Base-by-base conservation (phyloP, 768 basidiomycete species). In the Collybia nuda region DNA sequence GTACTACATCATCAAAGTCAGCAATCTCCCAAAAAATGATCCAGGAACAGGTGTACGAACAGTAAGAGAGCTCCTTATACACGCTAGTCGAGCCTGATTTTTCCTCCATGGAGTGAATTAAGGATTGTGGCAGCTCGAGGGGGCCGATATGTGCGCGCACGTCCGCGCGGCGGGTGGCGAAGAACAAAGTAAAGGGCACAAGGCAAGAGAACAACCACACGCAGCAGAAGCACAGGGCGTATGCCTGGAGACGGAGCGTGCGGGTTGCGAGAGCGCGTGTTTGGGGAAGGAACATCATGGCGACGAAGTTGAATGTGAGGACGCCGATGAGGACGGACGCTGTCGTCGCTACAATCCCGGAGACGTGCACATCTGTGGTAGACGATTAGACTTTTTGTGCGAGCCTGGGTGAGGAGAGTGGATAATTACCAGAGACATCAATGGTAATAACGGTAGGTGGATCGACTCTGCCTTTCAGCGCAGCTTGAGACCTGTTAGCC, bases 1-100 rank as follows among this genome's bases (percentile, higher is more conserved):
- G 67, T 55, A 82, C 83, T 85, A 54, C 6, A 44, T 48, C 44
- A 44, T 28, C 32, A 24, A 18, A 19, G 9, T 29, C 7, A 22
- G 18, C 22, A 40, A 47, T 3, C 32, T 11, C 12, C 9, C 12
- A n/a, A n/a, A 12, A 47, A 48, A 23, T 32, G 40, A 53, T 53
- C 19, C 50, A 32, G 6, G 11, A 14, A 38, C 32, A 4, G 4
- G 24, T 26, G 3, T 26, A 26, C 79, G 56, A 61, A 84, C 82
- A 58, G 57, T 77, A 83, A 41, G 57, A 50, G 18, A 76, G 70
- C 8, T 76, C 50, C 44, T 63, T 70, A 58, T 82, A 83, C 2
- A 69, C 62, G 11, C 71, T 62, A n/a, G 74, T 72, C 26, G 69
- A 53, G 12, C 78, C 76, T 3, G 76, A 59, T 15, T 57, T 28